A percentile compares a stretch with the other conserved stretches of the same genome.
Conservation (phyloP, 2,329 filamentous ascomycete species). For the Beauveria medogensis region DNA sequence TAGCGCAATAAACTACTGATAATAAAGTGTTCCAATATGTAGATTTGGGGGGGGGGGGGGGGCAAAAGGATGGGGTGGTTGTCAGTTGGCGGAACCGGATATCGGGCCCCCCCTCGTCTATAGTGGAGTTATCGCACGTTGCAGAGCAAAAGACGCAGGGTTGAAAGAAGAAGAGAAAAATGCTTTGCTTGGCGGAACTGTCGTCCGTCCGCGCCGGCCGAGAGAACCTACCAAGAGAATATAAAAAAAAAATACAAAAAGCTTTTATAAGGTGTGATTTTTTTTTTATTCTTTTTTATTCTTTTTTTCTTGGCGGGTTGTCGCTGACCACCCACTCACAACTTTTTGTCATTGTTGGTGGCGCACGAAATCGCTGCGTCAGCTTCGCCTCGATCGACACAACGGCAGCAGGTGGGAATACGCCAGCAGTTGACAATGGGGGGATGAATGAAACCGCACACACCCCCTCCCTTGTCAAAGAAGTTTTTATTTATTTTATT, state of each 20-base stretch:
- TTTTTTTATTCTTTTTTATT: background rate
- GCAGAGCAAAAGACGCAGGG: background rate
- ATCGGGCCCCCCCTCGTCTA: constrained; percentile 1
- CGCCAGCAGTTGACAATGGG: too few species aligned
- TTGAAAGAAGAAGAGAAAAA: background rate
- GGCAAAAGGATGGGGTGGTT: too few species aligned
- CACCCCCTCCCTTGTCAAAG: background rate
- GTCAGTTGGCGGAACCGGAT: background rate
- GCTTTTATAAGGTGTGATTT: background rate
- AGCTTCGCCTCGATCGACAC: background rate
- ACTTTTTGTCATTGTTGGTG: too few species aligned
- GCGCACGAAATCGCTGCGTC: background rate
- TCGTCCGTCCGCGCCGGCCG: background rate
- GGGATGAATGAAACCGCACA: too few species aligned
- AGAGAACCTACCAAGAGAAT: background rate
- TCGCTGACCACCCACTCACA: constrained; percentile 1
- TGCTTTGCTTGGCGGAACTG: background rate
- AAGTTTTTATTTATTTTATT: background rate
- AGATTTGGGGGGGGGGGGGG: too few species aligned
- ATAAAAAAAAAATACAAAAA: background rate
- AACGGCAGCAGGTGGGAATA: background rate
- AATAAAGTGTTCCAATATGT: too few species aligned
- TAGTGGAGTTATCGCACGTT: background rate
- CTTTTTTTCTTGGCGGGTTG: background rate
- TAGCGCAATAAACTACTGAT: too few species aligned